Base-by-base conservation (phyloP, 192 early-diverging fungal genomes). In the Coemansia sp. region DNA sequence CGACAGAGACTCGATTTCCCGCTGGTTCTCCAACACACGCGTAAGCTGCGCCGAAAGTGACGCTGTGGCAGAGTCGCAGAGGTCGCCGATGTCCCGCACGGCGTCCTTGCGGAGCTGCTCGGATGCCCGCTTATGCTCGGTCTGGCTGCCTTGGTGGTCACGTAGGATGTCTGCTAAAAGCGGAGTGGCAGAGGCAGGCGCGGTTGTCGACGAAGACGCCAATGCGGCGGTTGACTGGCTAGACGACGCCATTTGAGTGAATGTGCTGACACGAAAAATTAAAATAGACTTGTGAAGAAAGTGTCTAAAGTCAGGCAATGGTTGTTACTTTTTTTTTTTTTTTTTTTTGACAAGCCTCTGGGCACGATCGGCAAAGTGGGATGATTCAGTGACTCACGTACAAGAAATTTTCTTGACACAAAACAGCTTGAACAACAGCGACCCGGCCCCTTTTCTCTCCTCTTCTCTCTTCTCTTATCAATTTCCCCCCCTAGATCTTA, bases 21-120 rank as follows among this genome's bases (percentile, higher is more conserved):
- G 68, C 63, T 82, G 80, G 72, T 74, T 77, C 11, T 73, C 63
- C 14, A 71, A 63, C n/a, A 82, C 69, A 4, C 68, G 64, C 0
- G 67, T 4, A 1, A 81, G 70, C 34, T 76, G 73, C 0, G 67
- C 27, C 0, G 78, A 72, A 8, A 81, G 70, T 25, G 70, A 73
- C 3, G 70, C 64, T 25, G 78, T 81, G 32, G 78, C 74, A 6
- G 71, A 66, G 71, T 81, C 78, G 65, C 78, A 81, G 31, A 81
- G 68, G 7, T 65, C 64, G 53, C 78, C 74, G 19, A 81, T 73
- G 59, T 81, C 78, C 31, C 59, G 67, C 38, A 70, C 62, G 5
- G 78, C 78, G 21, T 68, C 68, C 37, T 62, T 66, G 42, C 78
- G 78, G 31, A 73, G 74, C 29, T 81, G 66, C 53, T 81, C 78